These are phyloP conservation scores for Backusella luteola DNA, from an alignment of 192 early-diverging fungal genomes.

Conservation along the genomic window DNA sequence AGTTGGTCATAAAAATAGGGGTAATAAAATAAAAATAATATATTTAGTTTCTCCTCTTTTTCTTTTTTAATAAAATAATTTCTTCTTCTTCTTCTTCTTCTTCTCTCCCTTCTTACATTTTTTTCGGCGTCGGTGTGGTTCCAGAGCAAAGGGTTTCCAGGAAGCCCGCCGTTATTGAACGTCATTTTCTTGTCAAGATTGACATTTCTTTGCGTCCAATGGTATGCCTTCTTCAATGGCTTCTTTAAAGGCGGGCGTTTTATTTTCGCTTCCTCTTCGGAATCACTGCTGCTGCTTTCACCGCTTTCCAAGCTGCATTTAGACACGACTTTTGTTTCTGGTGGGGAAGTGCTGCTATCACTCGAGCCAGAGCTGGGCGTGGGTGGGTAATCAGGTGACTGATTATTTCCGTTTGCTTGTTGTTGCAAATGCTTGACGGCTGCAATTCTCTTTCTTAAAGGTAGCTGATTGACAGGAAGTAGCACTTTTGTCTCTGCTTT, in stretches of 20 bases:
- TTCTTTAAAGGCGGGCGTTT: not conserved
- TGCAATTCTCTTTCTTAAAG: slow-evolving; percentile 8
- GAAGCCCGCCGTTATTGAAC: not conserved
- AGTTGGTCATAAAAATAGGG: not conserved
- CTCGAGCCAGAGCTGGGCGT: not conserved
- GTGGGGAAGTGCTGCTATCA: not conserved
- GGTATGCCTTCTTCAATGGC: not conserved
- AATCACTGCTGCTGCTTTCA: not conserved
- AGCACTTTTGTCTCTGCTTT: not conserved
- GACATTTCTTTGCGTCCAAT: slow-evolving; percentile 1
- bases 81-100: not conserved
- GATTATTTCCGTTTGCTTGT: not conserved
- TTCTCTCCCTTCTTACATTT: slow-evolving; percentile 3
- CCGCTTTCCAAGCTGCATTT: not conserved
- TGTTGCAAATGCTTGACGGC: not conserved
- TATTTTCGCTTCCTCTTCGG: not conserved
- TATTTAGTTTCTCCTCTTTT: not conserved
- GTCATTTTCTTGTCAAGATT: not conserved
- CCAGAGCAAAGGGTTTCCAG: slow-evolving; percentile 10
- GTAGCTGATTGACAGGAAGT: not conserved
- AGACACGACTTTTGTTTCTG: not conserved
- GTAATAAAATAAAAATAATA: not conserved
- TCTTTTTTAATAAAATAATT: not conserved
- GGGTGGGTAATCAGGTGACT: slow-evolving; percentile 2
- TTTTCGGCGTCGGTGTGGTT: slow-evolving; percentile 1